These are phyloP conservation scores for Talaromyces stipitatus DNA, from an alignment of 495 filamentous ascomycete genomes.

Conservation along the genomic window DNA sequence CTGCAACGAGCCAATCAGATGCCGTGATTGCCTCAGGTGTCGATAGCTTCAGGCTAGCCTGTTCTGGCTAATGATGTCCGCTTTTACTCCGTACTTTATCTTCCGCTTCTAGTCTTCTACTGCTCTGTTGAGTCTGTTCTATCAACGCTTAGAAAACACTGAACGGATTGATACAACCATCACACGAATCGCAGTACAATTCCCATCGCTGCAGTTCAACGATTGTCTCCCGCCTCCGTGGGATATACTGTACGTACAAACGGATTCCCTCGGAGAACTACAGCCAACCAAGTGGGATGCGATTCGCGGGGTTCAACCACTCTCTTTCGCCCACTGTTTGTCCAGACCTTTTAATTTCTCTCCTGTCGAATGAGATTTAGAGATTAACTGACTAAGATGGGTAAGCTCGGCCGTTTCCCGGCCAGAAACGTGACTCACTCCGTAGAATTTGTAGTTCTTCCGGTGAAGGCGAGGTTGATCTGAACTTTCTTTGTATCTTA, in stretches of 20 bases:
- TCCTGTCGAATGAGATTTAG: not conserved
- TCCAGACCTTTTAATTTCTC: not conserved
- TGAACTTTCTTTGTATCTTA: not conserved
- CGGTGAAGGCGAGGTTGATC: not conserved
- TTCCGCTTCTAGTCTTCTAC: not conserved
- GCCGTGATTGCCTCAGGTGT: not conserved
- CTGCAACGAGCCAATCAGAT: not conserved
- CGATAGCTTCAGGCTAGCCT: not conserved
- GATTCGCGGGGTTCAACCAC: not conserved
- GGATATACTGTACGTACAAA: too few relatives aligned
- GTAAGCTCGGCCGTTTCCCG: not conserved
- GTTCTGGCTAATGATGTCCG: too few relatives aligned
- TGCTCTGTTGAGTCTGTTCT: too few relatives aligned
- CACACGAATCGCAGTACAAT: not conserved
- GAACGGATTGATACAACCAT: not conserved
- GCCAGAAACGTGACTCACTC: not conserved
- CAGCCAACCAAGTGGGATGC: not conserved
- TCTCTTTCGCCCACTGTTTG: not conserved
- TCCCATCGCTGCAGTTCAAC: not conserved
- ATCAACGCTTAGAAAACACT: not conserved
- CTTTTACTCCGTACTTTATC: not conserved
- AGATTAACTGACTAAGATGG: not conserved
- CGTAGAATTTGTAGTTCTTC: not conserved
- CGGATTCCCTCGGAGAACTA: constrained; percentile 2
- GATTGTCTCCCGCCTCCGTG: not conserved